Base-by-base conservation (phyloP, 441 rosid genomes). In the Gossypium trilobum region DNA sequence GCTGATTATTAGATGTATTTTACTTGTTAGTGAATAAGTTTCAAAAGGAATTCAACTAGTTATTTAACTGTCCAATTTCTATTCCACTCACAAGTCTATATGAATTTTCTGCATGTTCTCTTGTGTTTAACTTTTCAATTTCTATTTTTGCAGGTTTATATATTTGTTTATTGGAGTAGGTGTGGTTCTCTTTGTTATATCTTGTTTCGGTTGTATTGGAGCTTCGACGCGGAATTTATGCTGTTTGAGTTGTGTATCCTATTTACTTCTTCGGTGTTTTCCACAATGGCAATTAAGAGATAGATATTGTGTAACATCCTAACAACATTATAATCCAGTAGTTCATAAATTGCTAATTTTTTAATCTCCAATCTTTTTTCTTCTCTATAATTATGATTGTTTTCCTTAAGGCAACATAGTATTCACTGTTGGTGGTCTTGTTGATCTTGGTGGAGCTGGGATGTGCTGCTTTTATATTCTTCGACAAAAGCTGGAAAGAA, bases 221-320 rank as follows among this genome's bases (percentile, higher is more conserved):
- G 82, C 91, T 79, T 75, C 83, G 64, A 80, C 91, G n/a, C 77
- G 94, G 75, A 93, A 84, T 20, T 88, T 93, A 58, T 95, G 99
- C 89, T 95, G 99, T 86, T 80, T 95, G 84, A 74, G 84, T 76
- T 95, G 90, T 82, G 99, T 94, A 94, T 94, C 99, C 97, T 87
- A 10, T 48, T 70, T 71, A 2, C 13, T 76, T 11, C 22, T 42
- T 8, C 36, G 8, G 20, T 76, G 42, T 69, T 75, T 74, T 23
- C 50, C 31, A 7, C 3, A 27, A 16, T 72, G 50, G 42, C 19
- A 52, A 42, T 73, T 25, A 56, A 17, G 14, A 66, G 64, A 55
- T 44, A 17, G 64, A 68, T 77, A 42, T 36, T 51, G 14, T 66
- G 48, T 61, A 8, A 27, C 51, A 22, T 11, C 25, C 22, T 71